These are phyloP conservation scores for Penicillium manginii DNA, from an alignment of 495 filamentous ascomycete species.

Conservation along the genomic window DNA sequence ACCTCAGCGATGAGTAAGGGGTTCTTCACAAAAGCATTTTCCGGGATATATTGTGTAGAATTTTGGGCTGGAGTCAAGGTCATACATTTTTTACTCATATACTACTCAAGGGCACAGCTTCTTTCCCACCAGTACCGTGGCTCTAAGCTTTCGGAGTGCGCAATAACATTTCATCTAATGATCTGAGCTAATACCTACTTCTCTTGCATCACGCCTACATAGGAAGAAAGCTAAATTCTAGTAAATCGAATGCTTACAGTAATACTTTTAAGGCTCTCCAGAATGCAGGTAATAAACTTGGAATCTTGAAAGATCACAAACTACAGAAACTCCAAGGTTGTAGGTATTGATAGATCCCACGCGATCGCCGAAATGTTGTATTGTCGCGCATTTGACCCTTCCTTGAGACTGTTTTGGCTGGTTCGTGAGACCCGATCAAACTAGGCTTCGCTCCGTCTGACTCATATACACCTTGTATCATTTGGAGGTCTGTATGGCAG, in stretches of 20 bases:
- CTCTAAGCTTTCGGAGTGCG: background rate
- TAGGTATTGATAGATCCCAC: conserved; percentile 18
- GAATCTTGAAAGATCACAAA: conserved; percentile 17
- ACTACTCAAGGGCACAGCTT: background rate
- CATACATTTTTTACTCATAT: background rate
- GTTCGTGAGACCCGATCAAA: conserved; percentile 15
- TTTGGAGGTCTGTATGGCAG: conserved; percentile 18
- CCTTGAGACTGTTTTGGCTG: conserved; percentile 12
- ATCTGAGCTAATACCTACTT: background rate
- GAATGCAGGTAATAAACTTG: background rate
- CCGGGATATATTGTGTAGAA: conserved; percentile 3
- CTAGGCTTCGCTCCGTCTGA: conserved; percentile 14
- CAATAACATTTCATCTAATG: background rate
- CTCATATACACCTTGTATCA: conserved; percentile 17
- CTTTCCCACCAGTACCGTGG: background rate
- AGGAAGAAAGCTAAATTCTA: background rate
- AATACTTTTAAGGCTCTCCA: too few relatives aligned
- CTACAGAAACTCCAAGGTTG: conserved; percentile 13
- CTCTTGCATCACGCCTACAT: background rate
- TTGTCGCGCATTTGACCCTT: conserved; percentile 9
- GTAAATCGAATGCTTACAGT: too few relatives aligned
- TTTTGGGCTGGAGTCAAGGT: conserved; percentile 1
- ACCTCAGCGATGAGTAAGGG: conserved; percentile 41
- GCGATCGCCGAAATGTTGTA: conserved; percentile 14
- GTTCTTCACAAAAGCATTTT: conserved; percentile 2